Conservation (phyloP, 768 basidiomycete species). For the Auriscalpium orientale region DNA sequence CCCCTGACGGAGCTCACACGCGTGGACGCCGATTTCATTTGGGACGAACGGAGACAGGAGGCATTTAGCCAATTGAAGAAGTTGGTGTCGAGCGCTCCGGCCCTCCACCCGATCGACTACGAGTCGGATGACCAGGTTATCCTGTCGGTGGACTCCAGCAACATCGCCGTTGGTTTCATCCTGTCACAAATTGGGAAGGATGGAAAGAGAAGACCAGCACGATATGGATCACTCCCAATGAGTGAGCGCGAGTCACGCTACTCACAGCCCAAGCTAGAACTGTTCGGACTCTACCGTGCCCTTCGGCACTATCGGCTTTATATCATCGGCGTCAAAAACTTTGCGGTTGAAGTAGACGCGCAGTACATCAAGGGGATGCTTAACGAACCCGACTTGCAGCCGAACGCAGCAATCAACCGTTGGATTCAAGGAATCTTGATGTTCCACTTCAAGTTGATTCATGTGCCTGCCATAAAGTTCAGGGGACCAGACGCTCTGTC, state of each 20-base stretch:
- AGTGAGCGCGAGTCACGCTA: constrained; percentile 21
- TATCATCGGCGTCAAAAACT: constrained; percentile 22
- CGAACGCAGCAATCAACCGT: constrained; percentile 30
- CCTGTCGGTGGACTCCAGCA: constrained; percentile 21
- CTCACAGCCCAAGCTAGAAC: constrained; percentile 22
- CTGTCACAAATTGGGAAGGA: constrained; percentile 20
- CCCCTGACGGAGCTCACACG: constrained; percentile 16
- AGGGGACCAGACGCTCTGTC: constrained; percentile 26
- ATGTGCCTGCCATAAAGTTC: constrained; percentile 24
- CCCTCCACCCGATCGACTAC: constrained; percentile 11
- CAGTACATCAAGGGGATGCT: constrained; percentile 34
- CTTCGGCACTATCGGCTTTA: constrained; percentile 11
- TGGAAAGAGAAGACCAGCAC: constrained; percentile 18
- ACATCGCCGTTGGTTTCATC: constrained; percentile 19
- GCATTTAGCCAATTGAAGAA: background rate
- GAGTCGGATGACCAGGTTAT: constrained; percentile 9
- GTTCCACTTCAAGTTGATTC: constrained; percentile 29
- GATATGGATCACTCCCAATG: constrained; percentile 33
- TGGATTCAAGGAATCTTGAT: constrained; percentile 35
- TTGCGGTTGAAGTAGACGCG: constrained; percentile 29
- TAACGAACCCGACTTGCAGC: constrained; percentile 30
- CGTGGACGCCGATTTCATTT: constrained; percentile 8
- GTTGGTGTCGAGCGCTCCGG: background rate
- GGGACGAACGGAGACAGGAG: background rate
- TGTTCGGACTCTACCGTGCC: constrained; percentile 19